Base-by-base conservation (phyloP, 441 rosid genomes). In the Biscutella laevigata region DNA sequence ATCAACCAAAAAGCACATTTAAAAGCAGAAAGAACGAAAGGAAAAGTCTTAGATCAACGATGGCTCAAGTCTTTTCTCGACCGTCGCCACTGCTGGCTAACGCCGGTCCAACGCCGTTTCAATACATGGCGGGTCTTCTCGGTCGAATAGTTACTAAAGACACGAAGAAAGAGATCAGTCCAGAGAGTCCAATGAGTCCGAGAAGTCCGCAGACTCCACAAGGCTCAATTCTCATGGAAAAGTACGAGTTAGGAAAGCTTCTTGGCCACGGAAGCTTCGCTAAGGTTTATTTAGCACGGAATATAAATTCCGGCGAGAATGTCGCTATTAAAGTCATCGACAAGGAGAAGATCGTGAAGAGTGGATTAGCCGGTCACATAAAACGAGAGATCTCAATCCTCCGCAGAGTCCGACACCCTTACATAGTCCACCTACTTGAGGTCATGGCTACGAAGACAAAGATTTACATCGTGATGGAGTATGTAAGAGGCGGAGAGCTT, bases 391-490 rank as follows among this genome's bases (percentile, higher is more conserved):
- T 87, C 72, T 75, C 95, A 0, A 84, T 84, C 61, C 94, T 84
- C 35, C 90, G 95, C 41, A 86, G 94, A 14, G 88, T 87, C 5
- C 86, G 94, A 11, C 95, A 87, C 64, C 95, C 95, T 9, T 78
- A 87, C 70, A 84, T 84, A 44, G 95, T 87, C 3, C 84, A 84
- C 50, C 73, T 87, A 5, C 75, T 80, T 52, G 95, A 87, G 56
- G 94, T 87, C 20, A 87, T 87, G 95, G 95, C 95, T 3, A 82
- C 94, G 10, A 87, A 87, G 60, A 59, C 95, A 21, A 87, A 87
- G 82, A 87, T 87, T 72, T 87, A 80, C 66, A 82, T 87, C 56
- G 95, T 87, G n/a, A 87, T 87, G 95, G 95, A 87, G 57, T 82
- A 72, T 12, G 95, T 87, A 10, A 74, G 82, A 21, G 95, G 95